phyloP scores from a whole-genome alignment of 2,329 filamentous ascomycete genomes.

The Talaromyces sp. region DNA sequence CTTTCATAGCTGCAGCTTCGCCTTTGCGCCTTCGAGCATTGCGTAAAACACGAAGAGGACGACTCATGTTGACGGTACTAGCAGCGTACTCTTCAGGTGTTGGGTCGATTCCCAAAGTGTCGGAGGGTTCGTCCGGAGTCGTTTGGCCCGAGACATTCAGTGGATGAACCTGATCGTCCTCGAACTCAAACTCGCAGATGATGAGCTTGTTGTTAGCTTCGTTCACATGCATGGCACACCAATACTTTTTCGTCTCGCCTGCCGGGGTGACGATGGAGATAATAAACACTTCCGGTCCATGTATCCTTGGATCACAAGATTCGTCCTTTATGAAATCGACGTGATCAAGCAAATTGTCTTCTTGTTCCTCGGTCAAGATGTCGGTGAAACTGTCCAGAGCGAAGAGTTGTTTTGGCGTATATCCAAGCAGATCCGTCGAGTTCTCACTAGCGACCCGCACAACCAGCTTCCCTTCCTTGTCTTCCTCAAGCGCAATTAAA shows the following conservation, averaged over 20 bases:
- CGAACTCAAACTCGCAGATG: slow-evolving; percentile 84
- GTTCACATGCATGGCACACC: slow-evolving; percentile 82
- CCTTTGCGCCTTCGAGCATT: slow-evolving; percentile 72
- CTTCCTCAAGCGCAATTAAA: slow-evolving; percentile 70
- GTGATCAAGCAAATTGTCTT: slow-evolving; percentile 79
- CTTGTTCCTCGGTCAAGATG: slow-evolving; percentile 77
- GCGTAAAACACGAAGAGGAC: slow-evolving; percentile 67
- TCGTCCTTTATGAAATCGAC: slow-evolving; percentile 85
- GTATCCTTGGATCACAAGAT: slow-evolving; percentile 67
- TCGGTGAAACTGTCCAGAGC: slow-evolving; percentile 72
- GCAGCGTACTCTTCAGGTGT: slow-evolving; percentile 71
- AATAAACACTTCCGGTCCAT: slow-evolving; percentile 84
- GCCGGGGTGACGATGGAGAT: slow-evolving; percentile 64
- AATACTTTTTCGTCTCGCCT: slow-evolving; percentile 63
- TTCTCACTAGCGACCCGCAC: slow-evolving; percentile 81
- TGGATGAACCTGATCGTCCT: slow-evolving; percentile 70
- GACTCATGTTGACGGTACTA: slow-evolving; percentile 70
- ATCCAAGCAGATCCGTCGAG: slow-evolving; percentile 69
- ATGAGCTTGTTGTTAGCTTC: slow-evolving; percentile 65
- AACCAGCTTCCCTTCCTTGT: slow-evolving; percentile 62
- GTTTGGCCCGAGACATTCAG: slow-evolving; percentile 57
- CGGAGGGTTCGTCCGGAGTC: slow-evolving; percentile 63
- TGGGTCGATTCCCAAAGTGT: slow-evolving; percentile 70
- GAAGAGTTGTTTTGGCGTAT: slow-evolving; percentile 73
- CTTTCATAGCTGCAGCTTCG: slow-evolving; percentile 86